Percentiles rank a stretch among this genome's conserved stretches.
These are phyloP conservation scores for Rosa multiflora DNA, from an alignment of 306 rosid species.

Conservation along the genomic window DNA sequence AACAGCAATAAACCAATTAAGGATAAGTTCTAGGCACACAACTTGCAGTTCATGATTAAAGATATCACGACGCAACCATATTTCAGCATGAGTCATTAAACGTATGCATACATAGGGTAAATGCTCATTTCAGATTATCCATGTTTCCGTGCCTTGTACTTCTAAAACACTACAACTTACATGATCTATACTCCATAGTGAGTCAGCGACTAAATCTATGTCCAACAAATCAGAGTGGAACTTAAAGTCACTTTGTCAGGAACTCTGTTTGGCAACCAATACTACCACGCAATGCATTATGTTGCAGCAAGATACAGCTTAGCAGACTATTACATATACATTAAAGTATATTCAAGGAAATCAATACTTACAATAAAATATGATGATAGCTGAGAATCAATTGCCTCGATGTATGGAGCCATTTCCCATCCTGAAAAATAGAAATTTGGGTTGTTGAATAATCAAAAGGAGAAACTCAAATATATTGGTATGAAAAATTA, in stretches of 20 bases:
- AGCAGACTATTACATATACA: slow-evolving; percentile 25
- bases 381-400: too few species aligned
- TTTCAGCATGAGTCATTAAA: not conserved
- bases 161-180: not conserved
- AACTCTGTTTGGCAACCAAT: not conserved
- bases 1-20: not conserved
- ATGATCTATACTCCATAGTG: not conserved
- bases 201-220: not conserved
- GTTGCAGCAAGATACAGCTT: not conserved
- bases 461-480: too few species aligned
- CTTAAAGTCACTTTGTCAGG: not conserved
- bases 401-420: too few species aligned
- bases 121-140: not conserved
- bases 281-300: not conserved
- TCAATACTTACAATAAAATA: too few species aligned
- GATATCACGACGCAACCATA: not conserved
- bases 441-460: too few species aligned
- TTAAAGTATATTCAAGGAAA: slow-evolving; percentile 24
- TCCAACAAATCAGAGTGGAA: not conserved
- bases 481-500: not conserved
- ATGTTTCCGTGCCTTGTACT: not conserved
- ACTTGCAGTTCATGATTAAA: not conserved
- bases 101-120: not conserved
- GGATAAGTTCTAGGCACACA: not conserved
- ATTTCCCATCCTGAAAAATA: too few species aligned